Evolutionary conservation across 2,329 filamentous ascomycete genomes (phyloP), one percentile per base, ranked within the genome.

Genomic region (Clathrospora elynae): DNA sequence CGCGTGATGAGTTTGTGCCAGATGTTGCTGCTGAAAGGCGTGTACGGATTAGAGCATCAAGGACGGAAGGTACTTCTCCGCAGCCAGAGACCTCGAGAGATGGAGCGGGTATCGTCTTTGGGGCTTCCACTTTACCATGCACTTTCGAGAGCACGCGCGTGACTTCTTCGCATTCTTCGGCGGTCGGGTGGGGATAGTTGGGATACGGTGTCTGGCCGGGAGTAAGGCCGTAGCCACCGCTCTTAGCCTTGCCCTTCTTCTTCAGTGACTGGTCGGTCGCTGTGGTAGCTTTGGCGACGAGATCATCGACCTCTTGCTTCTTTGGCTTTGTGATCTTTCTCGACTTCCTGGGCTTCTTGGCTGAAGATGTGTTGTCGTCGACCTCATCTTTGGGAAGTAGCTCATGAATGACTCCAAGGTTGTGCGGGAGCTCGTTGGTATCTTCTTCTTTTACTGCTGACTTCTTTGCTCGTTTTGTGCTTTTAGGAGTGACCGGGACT

Each of bases 41-140:
- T 0, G 83, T 86, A 6, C 82, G 77, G 42, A 85, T 78, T 4
- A 85, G 70, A 1, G 83, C 82, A 60, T 86, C 83, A 2, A 85
- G 74, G 1, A 86, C 81, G 2, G 80, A 83, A 0, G 82, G 83
- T 1, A 84, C 82, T 63, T 85, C 82, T 22, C 83, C 83, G 51
- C 83, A 86, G 12, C 89, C 89, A 9, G 89, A 83, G 3, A 88
- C 77, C 6, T 82, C 82, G 5, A 87, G 74, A 4, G 87, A 88
- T 0, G 88, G 86, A 4, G 80, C 74, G 1, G 87, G 86, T 6
- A 91, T 82, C 1, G 76, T 79, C n/a, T 81, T 74, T 0, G 89
- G 89, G 1, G 80, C 76, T 32, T 74, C 73, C 10, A 86, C 78
- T 39, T 81, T 75, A 2, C 86, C 87, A 58, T 95, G 88, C 0